Conservation (phyloP, 2,329 filamentous ascomycete species). For the Metarhizium album region DNA sequence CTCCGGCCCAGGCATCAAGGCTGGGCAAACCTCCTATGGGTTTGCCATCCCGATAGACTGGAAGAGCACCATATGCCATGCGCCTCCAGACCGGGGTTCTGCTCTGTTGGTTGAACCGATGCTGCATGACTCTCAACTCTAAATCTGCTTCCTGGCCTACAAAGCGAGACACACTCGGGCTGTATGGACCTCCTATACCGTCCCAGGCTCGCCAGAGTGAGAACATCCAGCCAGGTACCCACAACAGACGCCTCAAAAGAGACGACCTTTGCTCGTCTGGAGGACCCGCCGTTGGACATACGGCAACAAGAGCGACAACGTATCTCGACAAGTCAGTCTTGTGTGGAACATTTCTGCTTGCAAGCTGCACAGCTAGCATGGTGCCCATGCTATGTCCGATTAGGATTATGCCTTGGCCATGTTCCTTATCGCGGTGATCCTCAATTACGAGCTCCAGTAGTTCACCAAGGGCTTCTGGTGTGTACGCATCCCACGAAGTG, state of each 20-base stretch:
- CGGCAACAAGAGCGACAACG: conserved; percentile 65
- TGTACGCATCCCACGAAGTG: conserved; percentile 67
- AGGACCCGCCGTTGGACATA: conserved; percentile 66
- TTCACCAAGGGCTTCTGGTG: conserved; percentile 61
- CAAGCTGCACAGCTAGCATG: conserved; percentile 62
- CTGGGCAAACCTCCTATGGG: conserved; percentile 57
- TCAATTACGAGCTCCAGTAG: conserved; percentile 67
- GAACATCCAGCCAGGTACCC: conserved; percentile 62
- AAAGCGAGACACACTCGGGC: conserved; percentile 69
- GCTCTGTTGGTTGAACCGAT: conserved; percentile 73
- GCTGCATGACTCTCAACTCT: conserved; percentile 56
- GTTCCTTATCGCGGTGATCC: conserved; percentile 53
- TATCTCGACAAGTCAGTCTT: conserved; percentile 44
- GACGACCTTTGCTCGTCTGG: conserved; percentile 34
- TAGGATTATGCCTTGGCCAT: conserved; percentile 62
- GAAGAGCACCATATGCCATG: conserved; percentile 64
- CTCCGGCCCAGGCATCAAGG: conserved; percentile 56
- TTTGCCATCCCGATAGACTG: conserved; percentile 42
- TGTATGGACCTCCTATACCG: conserved; percentile 64
- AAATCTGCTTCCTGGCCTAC: conserved; percentile 55
- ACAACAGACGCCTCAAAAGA: conserved; percentile 47
- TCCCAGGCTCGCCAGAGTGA: conserved; percentile 71
- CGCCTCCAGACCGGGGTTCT: conserved; percentile 72
- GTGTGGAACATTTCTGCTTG: conserved; percentile 33
- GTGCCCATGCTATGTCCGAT: conserved; percentile 89